phyloP scores from a whole-genome alignment of 352 stramenopile genomes.

The Globisporangium recalcitrans region DNA sequence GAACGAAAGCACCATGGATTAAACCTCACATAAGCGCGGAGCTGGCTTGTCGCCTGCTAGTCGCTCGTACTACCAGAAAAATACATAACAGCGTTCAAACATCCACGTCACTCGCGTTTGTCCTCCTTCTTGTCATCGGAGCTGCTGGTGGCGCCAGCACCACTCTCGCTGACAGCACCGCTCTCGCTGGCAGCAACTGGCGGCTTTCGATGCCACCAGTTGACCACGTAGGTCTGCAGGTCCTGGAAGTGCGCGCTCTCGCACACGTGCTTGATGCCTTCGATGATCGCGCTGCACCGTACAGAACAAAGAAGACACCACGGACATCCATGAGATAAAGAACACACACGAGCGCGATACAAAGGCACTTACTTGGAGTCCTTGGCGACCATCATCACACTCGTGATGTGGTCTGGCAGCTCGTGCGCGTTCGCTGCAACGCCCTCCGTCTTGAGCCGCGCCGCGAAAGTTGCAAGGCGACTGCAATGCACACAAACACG shows the following conservation, averaged over 20 bases:
- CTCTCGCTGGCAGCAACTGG: not conserved
- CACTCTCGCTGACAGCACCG: not conserved
- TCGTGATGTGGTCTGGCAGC: constrained; percentile 58
- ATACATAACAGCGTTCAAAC: not conserved
- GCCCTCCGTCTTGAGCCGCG: constrained; percentile 11
- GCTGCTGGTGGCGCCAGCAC: not conserved
- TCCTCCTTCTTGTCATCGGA: not conserved
- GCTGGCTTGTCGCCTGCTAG: too few relatives aligned
- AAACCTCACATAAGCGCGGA: too few relatives aligned
- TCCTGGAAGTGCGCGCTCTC: constrained; percentile 54
- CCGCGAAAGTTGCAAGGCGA: constrained; percentile 9
- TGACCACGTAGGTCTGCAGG: constrained; percentile 27
- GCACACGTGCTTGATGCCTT: constrained; percentile 49
- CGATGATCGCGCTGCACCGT: constrained; percentile 39
- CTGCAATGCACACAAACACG: constrained; percentile 16
- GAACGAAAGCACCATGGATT: too few relatives aligned
- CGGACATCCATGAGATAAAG: not conserved
- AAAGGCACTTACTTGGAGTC: constrained; percentile 40
- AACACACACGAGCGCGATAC: not conserved
- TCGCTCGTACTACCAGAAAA: not conserved
- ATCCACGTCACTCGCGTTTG: not conserved
- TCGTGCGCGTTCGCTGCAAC: constrained; percentile 28
- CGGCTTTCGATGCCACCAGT: constrained; percentile 36
- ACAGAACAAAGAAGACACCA: not conserved
- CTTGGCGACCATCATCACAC: constrained; percentile 41